Conservation (phyloP, 1,284 basidiomycete genomes). For the Cronartium quercuum region DNA sequence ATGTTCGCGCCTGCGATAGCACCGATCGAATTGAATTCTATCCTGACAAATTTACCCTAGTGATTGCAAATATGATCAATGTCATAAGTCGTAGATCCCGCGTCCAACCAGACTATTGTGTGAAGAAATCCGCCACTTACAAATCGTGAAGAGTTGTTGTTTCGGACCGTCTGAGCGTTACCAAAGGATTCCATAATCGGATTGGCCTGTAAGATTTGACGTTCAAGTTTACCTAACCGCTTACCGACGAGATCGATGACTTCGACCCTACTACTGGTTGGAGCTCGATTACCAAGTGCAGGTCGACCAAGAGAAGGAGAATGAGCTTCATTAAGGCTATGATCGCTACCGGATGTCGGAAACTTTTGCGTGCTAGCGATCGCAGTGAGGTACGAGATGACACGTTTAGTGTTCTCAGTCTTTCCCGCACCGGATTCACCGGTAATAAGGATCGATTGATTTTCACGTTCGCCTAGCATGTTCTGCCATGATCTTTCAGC, state of each 20-base stretch:
- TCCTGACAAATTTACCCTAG: slow-evolving; percentile 86
- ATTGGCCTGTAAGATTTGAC: slow-evolving; percentile 96
- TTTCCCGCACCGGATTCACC: slow-evolving; percentile 99
- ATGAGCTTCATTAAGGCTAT: slow-evolving; percentile 44
- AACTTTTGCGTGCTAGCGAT: slow-evolving; percentile 77
- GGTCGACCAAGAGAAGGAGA: slow-evolving; percentile 49
- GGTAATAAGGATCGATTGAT: slow-evolving; percentile 96
- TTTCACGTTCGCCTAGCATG: slow-evolving; percentile 95
- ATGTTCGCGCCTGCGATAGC: slow-evolving; percentile 97
- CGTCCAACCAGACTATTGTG: neutral
- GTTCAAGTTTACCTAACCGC: slow-evolving; percentile 75
- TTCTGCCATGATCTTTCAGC: slow-evolving; percentile 97
- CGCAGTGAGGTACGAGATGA: slow-evolving; percentile 97
- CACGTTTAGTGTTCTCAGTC: slow-evolving; percentile 99
- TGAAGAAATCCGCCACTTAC: slow-evolving; percentile 43
- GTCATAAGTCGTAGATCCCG: too few relatives aligned
- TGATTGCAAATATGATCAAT: neutral
- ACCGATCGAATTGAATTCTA: slow-evolving; percentile 86
- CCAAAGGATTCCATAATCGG: slow-evolving; percentile 97
- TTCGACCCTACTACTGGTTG: slow-evolving; percentile 58
- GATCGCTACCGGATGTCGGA: slow-evolving; percentile 50
- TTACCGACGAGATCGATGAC: slow-evolving; percentile 46
- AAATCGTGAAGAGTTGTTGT: slow-evolving; percentile 98
- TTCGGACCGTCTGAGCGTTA: slow-evolving; percentile 96
- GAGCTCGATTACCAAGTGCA: slow-evolving; percentile 50